Percentiles rank a stretch among this genome's conserved stretches.
These are phyloP conservation scores for Phyllosticta ampelicida DNA, from an alignment of 2,329 filamentous ascomycete genomes.

Conservation along the genomic window DNA sequence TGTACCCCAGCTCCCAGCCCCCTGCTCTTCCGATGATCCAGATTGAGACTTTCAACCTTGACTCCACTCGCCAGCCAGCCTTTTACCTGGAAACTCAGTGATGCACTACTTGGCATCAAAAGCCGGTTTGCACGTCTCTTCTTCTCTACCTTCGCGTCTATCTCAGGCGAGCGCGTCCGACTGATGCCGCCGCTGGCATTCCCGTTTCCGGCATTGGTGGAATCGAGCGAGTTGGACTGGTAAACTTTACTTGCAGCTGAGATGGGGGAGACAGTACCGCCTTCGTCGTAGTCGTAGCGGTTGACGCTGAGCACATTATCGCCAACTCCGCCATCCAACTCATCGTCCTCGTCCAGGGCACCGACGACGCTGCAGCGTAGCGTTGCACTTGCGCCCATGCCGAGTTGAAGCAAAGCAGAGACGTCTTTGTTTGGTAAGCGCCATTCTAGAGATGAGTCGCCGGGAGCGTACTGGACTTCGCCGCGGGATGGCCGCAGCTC, in stretches of 20 bases:
- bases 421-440: slow-evolving; percentile 69
- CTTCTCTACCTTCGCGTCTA: slow-evolving; percentile 21
- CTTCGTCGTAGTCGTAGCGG: slow-evolving; percentile 23
- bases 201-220: slow-evolving; percentile 10
- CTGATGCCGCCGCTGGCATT: slow-evolving; percentile 39
- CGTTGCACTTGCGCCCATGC: slow-evolving; percentile 56
- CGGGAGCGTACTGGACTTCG: slow-evolving; percentile 70
- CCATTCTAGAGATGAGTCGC: slow-evolving; percentile 70
- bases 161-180: not conserved
- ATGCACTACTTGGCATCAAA: slow-evolving; percentile 39
- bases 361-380: slow-evolving; percentile 75
- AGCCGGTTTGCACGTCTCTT: slow-evolving; percentile 46
- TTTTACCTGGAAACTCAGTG: slow-evolving; percentile 42
- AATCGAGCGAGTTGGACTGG: slow-evolving; percentile 19
- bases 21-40: slow-evolving; percentile 66
- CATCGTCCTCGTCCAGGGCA: slow-evolving; percentile 35
- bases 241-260: slow-evolving; percentile 14
- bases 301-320: slow-evolving; percentile 6
- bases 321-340: slow-evolving; percentile 29
- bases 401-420: slow-evolving; percentile 33
- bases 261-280: not conserved
- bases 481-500: slow-evolving; percentile 71
- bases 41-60: slow-evolving; percentile 49
- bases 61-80: slow-evolving; percentile 56
- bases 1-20: slow-evolving; percentile 81